phyloP scores from a whole-genome alignment of 148 eudicot species.

The Mesembryanthemum crystallinum region DNA sequence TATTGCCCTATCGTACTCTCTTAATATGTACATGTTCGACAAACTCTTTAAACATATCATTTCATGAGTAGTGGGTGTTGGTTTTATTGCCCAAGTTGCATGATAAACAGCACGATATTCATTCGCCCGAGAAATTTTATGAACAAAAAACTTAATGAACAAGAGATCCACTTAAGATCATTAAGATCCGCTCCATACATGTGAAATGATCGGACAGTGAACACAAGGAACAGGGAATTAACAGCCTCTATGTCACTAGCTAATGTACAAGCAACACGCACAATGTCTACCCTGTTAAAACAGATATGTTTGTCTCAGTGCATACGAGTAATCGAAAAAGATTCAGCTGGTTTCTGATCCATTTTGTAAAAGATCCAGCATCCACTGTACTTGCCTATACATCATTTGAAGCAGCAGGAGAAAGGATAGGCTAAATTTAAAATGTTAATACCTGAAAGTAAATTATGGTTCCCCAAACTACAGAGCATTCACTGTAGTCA shows the following conservation, averaged over 20 bases:
- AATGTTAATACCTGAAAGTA: too few species aligned
- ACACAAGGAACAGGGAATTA: neutral
- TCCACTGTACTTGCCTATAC: neutral
- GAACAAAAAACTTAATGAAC: neutral
- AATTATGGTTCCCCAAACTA: too few species aligned
- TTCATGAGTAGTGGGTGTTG: too few species aligned
- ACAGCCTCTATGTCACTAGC: neutral
- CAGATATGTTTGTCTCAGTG: neutral
- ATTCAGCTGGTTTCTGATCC: neutral
- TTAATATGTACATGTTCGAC: too few species aligned
- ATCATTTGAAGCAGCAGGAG: too few species aligned
- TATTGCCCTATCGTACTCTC: neutral
- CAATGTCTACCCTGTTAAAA: neutral
- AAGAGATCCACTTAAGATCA: neutral
- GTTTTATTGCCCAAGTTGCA: too few species aligned
- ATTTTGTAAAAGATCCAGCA: neutral
- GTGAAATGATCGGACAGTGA: neutral
- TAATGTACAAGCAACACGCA: neutral
- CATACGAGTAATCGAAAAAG: neutral
- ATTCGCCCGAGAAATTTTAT: too few species aligned
- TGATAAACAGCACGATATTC: too few species aligned
- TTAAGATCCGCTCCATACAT: neutral
- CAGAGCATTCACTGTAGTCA: neutral
- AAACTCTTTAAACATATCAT: too few species aligned
- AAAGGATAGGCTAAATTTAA: too few species aligned